Evolutionary conservation across 2,329 filamentous ascomycete species (phyloP).

Genomic region (Aspergillus sp.): DNA sequence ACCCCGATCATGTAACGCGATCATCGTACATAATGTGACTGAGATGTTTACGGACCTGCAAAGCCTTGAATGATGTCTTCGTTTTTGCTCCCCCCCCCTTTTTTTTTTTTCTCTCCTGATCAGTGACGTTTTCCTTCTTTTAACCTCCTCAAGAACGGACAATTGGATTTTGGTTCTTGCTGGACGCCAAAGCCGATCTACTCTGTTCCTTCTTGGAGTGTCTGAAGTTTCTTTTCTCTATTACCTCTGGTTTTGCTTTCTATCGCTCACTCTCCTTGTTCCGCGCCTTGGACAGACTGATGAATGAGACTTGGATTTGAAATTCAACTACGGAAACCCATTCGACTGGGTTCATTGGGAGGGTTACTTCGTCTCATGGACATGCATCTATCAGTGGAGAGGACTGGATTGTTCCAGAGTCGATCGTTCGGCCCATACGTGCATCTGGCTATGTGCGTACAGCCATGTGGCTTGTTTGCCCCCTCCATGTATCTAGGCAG

Average conservation of each 20-base stretch:
- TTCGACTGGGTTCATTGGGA: not conserved
- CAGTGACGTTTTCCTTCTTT: not conserved
- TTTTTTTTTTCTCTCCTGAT: conserved; percentile 5
- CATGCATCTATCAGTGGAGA: not conserved
- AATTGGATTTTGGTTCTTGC: conserved; percentile 5
- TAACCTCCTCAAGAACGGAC: not conserved
- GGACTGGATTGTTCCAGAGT: not conserved
- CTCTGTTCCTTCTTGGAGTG: conserved; percentile 5
- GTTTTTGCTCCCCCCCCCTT: too few relatives aligned
- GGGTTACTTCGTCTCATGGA: not conserved
- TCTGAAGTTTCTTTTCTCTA: conserved; percentile 4
- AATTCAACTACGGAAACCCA: not conserved
- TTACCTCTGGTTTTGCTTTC: conserved; percentile 3
- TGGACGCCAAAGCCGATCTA: not conserved
- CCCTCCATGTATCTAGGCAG: not conserved
- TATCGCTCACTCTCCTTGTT: not conserved
- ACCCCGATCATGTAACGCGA: conserved; percentile 58
- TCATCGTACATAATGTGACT: conserved; percentile 34
- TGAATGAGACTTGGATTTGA: conserved; percentile 7
- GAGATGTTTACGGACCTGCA: conserved; percentile 28
- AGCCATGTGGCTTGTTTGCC: not conserved
- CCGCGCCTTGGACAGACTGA: conserved; percentile 8
- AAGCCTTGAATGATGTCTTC: conserved; percentile 25
- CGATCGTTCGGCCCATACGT: not conserved
- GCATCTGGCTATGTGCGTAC: not conserved